Base-by-base conservation (phyloP, 2,329 filamentous ascomycete species). In the Botrytis galanthina region DNA sequence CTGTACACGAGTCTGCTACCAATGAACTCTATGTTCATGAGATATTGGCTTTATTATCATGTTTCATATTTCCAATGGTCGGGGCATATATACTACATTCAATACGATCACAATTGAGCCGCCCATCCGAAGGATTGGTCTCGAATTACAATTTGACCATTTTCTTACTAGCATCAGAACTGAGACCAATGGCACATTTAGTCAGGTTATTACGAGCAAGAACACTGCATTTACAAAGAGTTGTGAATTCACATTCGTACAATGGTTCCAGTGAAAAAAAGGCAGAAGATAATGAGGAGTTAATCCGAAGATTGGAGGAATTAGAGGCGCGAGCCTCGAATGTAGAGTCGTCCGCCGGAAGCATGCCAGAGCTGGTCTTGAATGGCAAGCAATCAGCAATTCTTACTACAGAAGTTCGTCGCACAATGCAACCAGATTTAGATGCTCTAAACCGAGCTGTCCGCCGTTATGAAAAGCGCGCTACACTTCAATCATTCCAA, bases 101-200 rank as follows among this genome's bases (percentile, higher is more conserved):
- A 32, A 92, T 98, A 74, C 90, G 95, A 69, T 88, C 87, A 14
- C 93, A 95, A 78, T 88, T 98, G 29, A 95, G 92, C 37, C 87
- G 93, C 2, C 93, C 93, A 0, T 94, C 94, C 0, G 94, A 97
- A 81, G 93, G 93, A 1, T 85, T 98, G 18, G 91, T 98, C 10
- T 97, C 94, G 7, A 93, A 97, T 82, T 97, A 95, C 83, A 98
- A 98, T 81, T 86, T 98, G 72, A 94, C 92, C 20, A 93, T 98
- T 70, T 98, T 98, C 82, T 85, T 97, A 4, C 87, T 97, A 29
- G 93, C 92, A 1, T 93, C 95, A 5, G 95, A 98, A 82, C 85
- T 98, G 42, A 91, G 93, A 4, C 95, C 95, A 0, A 84, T 94
- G 67, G 89, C 93, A 1, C 95, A 98, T 80, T 84, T 97, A 39